Evolutionary conservation across 164 flowering plant genomes (phyloP).

Genomic region (Hamamelis virginiana): DNA sequence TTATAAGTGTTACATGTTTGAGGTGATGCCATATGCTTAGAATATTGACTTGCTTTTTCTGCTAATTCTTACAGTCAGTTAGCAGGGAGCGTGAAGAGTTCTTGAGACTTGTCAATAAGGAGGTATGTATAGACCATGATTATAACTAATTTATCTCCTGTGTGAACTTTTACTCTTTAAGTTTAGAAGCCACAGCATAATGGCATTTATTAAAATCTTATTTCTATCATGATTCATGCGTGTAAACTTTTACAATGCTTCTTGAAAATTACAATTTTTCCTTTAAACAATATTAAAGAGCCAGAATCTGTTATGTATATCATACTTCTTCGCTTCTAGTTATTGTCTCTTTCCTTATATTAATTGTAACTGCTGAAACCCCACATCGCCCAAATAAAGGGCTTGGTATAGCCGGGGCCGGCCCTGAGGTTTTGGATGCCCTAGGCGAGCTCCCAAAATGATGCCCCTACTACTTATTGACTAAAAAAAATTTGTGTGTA

Average conservation of each 20-base stretch:
- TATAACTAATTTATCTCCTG: background rate
- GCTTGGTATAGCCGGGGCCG: too few relatives aligned
- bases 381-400: too few relatives aligned
- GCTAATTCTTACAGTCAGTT: slow-evolving; percentile 68
- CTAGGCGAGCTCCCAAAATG: too few relatives aligned
- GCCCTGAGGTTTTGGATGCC: too few relatives aligned
- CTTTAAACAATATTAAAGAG: background rate
- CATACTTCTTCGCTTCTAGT: too few relatives aligned
- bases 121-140: slow-evolving; percentile 43
- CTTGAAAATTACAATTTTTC: background rate
- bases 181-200: background rate
- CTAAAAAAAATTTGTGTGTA: too few relatives aligned
- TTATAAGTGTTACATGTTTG: background rate
- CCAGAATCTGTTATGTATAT: background rate
- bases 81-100: slow-evolving; percentile 95
- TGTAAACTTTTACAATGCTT: background rate
- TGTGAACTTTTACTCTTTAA: background rate
- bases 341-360: background rate
- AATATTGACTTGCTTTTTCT: background rate
- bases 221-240: background rate
- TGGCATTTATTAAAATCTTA: background rate
- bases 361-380: background rate
- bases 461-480: too few relatives aligned
- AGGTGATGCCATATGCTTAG: background rate
- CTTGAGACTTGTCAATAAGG: slow-evolving; percentile 82